Conservation (phyloP, 106 monocot genomes). For the Dactylorhiza incarnata region DNA sequence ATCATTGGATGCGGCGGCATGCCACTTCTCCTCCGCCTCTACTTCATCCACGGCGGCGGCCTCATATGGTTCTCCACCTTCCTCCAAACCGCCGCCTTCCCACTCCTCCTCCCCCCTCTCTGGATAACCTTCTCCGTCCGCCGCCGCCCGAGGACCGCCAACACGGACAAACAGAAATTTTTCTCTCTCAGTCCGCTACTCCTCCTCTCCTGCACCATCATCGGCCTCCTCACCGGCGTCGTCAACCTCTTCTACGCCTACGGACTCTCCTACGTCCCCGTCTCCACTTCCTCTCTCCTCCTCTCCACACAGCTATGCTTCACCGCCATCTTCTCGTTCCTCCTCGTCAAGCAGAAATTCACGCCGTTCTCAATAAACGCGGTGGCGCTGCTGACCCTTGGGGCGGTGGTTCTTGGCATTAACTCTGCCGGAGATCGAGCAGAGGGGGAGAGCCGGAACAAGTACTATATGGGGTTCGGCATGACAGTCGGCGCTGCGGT, state of each 20-base stretch:
- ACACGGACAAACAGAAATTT: background rate
- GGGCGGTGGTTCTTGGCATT: constrained; percentile 15
- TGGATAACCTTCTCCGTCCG: background rate
- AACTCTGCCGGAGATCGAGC: constrained; percentile 3
- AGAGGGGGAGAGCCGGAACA: background rate
- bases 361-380: constrained; percentile 18
- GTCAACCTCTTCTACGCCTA: constrained; percentile 9
- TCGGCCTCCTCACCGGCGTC: background rate
- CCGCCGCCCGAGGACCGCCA: background rate
- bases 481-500: constrained; percentile 12
- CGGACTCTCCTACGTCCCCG: constrained; percentile 7
- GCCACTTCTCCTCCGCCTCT: constrained; percentile 8
- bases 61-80: background rate
- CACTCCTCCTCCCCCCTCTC: constrained; percentile 8
- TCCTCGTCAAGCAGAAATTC: constrained; percentile 24
- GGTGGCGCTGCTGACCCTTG: constrained; percentile 9
- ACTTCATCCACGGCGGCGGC: constrained; percentile 2
- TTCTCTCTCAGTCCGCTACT: background rate
- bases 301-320: constrained; percentile 7
- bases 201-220: background rate
- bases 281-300: constrained; percentile 7
- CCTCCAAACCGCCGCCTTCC: constrained; percentile 7
- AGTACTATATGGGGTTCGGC: constrained; percentile 17
- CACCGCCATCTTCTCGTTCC: constrained; percentile 8
- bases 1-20: constrained; percentile 4